phyloP scores from a whole-genome alignment of 441 rosid genomes.

The Gossypium trilobum region DNA sequence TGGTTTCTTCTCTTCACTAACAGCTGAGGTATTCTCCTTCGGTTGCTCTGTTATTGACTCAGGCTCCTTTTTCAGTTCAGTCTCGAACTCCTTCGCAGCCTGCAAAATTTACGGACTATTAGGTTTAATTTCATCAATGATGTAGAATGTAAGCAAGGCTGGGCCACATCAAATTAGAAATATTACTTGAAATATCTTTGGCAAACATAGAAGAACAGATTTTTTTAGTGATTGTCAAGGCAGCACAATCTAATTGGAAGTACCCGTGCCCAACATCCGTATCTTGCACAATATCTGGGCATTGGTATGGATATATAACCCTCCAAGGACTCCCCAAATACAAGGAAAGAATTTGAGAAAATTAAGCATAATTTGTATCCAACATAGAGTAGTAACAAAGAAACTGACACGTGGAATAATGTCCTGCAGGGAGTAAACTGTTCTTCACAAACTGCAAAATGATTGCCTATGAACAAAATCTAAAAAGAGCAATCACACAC shows the following conservation, averaged over 20 bases:
- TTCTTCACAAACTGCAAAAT: background rate
- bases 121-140: background rate
- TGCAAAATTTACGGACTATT: constrained; percentile 26
- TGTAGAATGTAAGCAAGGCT: background rate
- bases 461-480: background rate
- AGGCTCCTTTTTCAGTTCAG: constrained; percentile 79
- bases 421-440: background rate
- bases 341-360: background rate
- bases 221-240: background rate
- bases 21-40: constrained; percentile 32
- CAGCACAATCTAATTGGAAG: background rate
- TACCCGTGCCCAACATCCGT: background rate
- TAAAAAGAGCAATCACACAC: background rate
- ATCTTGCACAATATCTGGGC: background rate
- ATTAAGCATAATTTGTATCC: background rate
- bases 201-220: background rate
- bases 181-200: background rate
- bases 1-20: constrained; percentile 41
- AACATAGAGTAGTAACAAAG: background rate
- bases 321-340: background rate
- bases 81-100: constrained; percentile 95
- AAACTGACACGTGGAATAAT: background rate
- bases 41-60: constrained; percentile 38
- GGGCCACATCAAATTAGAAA: background rate
- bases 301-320: background rate